These are phyloP conservation scores for Dryas drummondii DNA, from an alignment of 306 rosid genomes.

Conservation along the genomic window DNA sequence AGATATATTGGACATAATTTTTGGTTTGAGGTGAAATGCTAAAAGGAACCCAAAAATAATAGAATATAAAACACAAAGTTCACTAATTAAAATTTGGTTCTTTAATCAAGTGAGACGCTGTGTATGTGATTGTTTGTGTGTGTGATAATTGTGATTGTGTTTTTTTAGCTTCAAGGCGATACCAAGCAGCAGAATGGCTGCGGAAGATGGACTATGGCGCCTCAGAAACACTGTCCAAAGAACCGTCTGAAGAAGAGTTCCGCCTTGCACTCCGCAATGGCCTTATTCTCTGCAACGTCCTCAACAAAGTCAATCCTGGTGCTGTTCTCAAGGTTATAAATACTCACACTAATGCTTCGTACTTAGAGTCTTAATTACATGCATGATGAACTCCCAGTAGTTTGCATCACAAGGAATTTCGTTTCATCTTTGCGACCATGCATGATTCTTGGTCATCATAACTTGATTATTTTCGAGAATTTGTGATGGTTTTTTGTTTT, in stretches of 20 bases:
- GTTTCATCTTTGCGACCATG: neutral
- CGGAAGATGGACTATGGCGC: constrained; percentile 88
- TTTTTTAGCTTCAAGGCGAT: constrained; percentile 65
- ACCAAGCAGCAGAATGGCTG: constrained; percentile 93
- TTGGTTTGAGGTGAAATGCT: no score
- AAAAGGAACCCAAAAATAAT: no score
- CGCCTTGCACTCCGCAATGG: constrained; percentile 88
- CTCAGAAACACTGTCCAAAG: constrained; percentile 54
- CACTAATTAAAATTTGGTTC: neutral
- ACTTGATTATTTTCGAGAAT: neutral
- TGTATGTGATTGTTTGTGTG: neutral
- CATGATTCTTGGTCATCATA: neutral
- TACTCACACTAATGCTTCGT: neutral
- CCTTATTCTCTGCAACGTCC: constrained; percentile 93
- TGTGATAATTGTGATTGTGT: neutral
- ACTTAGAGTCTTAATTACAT: neutral
- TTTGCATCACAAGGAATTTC: neutral
- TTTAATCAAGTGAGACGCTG: neutral
- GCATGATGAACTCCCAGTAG: neutral
- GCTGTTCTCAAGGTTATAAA: constrained; percentile 68
- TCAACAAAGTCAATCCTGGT: constrained; percentile 92
- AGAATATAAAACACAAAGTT: neutral
- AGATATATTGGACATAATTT: no score
- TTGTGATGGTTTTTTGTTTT: neutral
- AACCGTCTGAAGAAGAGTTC: constrained; percentile 86